Evolutionary conservation across 176 grass and related monocot genomes (phyloP).

Genomic region (Triticum dicoccoides): DNA sequence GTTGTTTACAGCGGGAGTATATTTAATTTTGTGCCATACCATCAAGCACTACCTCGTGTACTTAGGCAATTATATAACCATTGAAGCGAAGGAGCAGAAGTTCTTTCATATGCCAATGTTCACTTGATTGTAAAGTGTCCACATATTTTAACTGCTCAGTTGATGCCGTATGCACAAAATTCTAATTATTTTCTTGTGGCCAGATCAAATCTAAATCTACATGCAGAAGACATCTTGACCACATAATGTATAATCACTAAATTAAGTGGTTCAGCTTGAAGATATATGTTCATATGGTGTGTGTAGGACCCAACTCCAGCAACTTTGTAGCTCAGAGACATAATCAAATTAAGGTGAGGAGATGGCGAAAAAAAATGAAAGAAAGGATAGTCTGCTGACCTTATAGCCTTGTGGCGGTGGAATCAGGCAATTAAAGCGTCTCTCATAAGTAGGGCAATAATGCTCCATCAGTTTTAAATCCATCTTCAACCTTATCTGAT

Average conservation of each 20-base stretch:
- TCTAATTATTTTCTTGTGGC: background rate
- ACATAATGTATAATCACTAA: slow-evolving; percentile 4
- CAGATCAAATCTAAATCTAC: background rate
- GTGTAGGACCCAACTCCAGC: background rate
- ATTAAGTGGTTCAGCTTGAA: slow-evolving; percentile 11
- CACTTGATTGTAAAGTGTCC: too few species aligned
- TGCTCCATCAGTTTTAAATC: slow-evolving; percentile 98
- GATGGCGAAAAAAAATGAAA: slow-evolving; percentile 8
- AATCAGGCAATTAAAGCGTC: slow-evolving; percentile 87
- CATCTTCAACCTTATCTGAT: slow-evolving; percentile 86
- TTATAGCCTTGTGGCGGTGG: slow-evolving; percentile 88
- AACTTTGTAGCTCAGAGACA: background rate
- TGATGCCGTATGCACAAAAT: background rate
- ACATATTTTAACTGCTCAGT: too few species aligned
- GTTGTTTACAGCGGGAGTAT: too few species aligned
- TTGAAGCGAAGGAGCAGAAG: too few species aligned
- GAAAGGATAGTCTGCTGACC: slow-evolving; percentile 40
- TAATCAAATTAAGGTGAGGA: background rate
- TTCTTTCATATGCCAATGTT: too few species aligned
- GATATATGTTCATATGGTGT: background rate
- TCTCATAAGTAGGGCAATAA: slow-evolving; percentile 79
- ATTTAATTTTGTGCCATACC: too few species aligned
- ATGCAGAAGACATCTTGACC: background rate
- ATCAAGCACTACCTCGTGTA: too few species aligned
- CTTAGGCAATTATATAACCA: too few species aligned